phyloP scores from a whole-genome alignment of 805 yeast genomes.

The Danielia oregonensis region DNA sequence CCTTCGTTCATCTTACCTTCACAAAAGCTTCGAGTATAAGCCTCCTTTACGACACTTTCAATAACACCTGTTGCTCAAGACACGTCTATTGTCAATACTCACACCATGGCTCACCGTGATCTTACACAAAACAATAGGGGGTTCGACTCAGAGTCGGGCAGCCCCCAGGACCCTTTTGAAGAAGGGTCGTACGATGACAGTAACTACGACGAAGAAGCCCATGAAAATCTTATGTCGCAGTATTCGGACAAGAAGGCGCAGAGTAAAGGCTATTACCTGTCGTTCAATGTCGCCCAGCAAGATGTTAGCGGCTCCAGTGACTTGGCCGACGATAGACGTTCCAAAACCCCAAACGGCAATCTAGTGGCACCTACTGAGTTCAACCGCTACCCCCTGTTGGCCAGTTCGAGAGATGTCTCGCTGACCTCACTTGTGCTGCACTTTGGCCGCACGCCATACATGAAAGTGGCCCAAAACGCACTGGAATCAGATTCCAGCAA shows the following conservation, averaged over 20 bases:
- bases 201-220: conserved; percentile 5
- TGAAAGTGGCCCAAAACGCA: conserved; percentile 3
- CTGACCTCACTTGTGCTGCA: conserved; percentile 11
- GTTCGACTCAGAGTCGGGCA: conserved; percentile 1
- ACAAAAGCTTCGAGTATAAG: no score
- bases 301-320: neutral
- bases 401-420: conserved; percentile 12
- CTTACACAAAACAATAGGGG: conserved; percentile 13
- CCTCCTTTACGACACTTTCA: no score
- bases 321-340: neutral
- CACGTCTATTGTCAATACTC: no score
- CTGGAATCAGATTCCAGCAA: conserved; percentile 6
- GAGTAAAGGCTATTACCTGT: neutral
- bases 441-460: conserved; percentile 4
- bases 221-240: conserved; percentile 1
- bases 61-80: no score
- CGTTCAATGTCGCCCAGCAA: neutral
- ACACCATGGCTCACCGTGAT: conserved; percentile 12
- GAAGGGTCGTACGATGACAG: conserved; percentile 11
- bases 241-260: neutral
- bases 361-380: conserved; percentile 14
- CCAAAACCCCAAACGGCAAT: neutral
- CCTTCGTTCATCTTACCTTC: no score
- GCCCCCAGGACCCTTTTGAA: conserved; percentile 6
- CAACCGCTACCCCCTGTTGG: conserved; percentile 17